phyloP scores from a whole-genome alignment of 2,329 filamentous ascomycete species.

The Diaporthe eres region DNA sequence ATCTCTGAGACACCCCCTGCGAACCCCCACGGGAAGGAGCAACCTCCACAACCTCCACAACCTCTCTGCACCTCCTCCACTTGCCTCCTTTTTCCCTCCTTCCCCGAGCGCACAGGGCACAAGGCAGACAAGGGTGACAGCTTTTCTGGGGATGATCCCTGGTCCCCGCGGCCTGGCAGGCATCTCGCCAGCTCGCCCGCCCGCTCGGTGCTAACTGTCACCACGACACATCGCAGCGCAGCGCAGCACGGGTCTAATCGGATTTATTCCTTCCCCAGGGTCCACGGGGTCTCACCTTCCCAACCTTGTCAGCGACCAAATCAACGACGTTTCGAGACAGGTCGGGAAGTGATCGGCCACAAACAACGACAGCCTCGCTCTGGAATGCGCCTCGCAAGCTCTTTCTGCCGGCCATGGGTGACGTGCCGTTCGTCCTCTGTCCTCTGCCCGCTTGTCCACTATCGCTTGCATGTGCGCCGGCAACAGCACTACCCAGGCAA shows the following conservation, averaged over 20 bases:
- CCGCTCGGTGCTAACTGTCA: not conserved
- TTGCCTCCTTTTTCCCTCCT: not conserved
- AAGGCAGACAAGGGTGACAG: conserved; percentile 3
- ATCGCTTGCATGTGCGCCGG: conserved; percentile 34
- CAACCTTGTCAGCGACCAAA: conserved; percentile 28
- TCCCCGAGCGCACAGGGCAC: not conserved
- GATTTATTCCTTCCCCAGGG: conserved; percentile 31
- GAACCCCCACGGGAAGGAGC: conserved; percentile 6
- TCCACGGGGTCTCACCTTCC: conserved; percentile 37
- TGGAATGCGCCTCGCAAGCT: conserved; percentile 35
- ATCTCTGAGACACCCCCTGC: conserved; percentile 30
- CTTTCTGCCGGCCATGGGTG: conserved; percentile 38
- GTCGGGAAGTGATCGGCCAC: conserved; percentile 28
- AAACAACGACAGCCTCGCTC: conserved; percentile 35
- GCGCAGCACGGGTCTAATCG: conserved; percentile 12
- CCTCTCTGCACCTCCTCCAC: not conserved
- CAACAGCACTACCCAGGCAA: conserved; percentile 19
- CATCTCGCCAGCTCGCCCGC: not conserved
- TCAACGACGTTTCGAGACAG: conserved; percentile 25
- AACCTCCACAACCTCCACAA: not conserved
- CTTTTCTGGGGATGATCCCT: conserved; percentile 32
- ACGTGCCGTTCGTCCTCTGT: conserved; percentile 38
- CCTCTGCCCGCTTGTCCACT: conserved; percentile 22
- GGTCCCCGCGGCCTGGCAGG: conserved; percentile 12
- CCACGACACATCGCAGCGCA: not conserved